Percentiles rank a stretch among this genome's conserved stretches.
Evolutionary conservation across 257 asterid genomes (phyloP).

Genomic region (Capsicum rhomboideum): DNA sequence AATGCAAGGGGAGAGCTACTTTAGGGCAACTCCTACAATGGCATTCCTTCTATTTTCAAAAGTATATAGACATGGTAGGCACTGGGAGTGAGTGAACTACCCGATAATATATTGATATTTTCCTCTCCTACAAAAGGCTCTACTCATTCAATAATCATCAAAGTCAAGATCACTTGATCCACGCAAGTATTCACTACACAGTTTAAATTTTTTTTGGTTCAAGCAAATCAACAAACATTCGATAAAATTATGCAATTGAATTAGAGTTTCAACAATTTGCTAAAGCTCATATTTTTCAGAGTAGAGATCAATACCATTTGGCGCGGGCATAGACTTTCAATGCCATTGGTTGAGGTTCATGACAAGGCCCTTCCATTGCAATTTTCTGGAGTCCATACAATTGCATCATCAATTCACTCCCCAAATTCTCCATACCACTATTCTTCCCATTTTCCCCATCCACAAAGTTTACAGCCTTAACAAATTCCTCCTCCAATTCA

Average conservation of each 20-base stretch:
- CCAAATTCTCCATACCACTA: constrained; percentile 30
- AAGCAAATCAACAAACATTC: neutral
- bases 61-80: neutral
- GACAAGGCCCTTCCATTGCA: constrained; percentile 86
- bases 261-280: neutral
- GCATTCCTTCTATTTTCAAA: neutral
- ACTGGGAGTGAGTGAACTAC: neutral
- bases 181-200: neutral
- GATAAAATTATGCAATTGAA: neutral
- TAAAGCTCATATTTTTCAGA: neutral
- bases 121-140: neutral
- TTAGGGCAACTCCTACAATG: no score
- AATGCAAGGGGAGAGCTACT: neutral
- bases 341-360: constrained; percentile 77
- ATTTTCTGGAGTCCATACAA: constrained; percentile 73
- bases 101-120: neutral
- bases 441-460: constrained; percentile 35
- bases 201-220: neutral
- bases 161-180: neutral
- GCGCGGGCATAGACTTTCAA: constrained; percentile 66
- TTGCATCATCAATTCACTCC: constrained; percentile 48
- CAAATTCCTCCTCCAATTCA: constrained; percentile 73
- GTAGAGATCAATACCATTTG: constrained; percentile 56
- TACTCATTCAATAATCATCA: neutral
- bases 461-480: constrained; percentile 64